Evolutionary conservation across 345 rosid genomes (phyloP).

Genomic region (Mallotus nudiflorus): DNA sequence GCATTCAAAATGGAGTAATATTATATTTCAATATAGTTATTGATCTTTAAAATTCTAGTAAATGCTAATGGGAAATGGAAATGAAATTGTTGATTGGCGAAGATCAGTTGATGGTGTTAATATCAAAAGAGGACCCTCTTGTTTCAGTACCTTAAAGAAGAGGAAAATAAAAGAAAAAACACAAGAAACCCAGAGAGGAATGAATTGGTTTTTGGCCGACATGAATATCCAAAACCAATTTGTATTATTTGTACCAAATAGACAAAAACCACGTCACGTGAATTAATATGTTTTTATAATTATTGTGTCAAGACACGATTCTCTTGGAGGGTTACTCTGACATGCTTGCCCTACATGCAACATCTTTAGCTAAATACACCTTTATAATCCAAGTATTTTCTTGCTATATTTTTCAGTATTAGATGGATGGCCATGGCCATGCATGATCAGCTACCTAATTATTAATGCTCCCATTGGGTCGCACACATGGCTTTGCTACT

Average conservation of each 20-base stretch:
- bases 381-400: neutral
- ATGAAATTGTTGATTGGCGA: neutral
- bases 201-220: constrained; percentile 11
- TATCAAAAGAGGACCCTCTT: neutral
- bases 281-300: neutral
- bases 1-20: too few species aligned
- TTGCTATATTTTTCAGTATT: neutral
- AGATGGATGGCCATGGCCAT: neutral
- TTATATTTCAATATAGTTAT: too few species aligned
- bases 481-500: constrained; percentile 3
- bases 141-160: neutral
- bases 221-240: neutral
- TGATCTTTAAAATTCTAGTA: too few species aligned
- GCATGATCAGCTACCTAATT: too few species aligned
- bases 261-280: constrained; percentile 4
- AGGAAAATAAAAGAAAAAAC: neutral
- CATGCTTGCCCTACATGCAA: constrained; percentile 1
- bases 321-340: neutral
- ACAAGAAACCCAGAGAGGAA: neutral
- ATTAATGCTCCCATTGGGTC: neutral
- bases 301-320: neutral
- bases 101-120: neutral
- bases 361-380: neutral
- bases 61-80: neutral
- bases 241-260: constrained; percentile 2